Conservation (phyloP, 768 basidiomycete genomes). For the Trametes elegans region DNA sequence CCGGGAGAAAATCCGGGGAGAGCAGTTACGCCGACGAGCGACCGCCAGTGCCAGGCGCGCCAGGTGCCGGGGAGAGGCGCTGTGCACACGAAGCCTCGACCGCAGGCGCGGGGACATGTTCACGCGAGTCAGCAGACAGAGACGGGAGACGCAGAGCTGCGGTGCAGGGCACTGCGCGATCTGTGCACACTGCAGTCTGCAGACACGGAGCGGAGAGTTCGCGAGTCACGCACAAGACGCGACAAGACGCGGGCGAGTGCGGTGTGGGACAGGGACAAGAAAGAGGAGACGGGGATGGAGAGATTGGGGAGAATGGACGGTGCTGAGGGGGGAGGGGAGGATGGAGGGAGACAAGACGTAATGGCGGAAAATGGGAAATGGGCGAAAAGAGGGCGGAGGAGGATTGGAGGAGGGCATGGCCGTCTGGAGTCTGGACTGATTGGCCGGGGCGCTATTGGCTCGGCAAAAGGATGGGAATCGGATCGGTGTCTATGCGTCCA, state of each 20-base stretch:
- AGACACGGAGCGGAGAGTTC: background rate
- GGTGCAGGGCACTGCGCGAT: background rate
- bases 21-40: conserved; percentile 13
- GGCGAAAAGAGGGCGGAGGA: background rate
- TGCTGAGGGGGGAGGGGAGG: background rate
- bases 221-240: background rate
- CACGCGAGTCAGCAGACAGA: background rate
- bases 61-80: background rate
- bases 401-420: conserved; percentile 11
- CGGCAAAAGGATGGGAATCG: conserved; percentile 19
- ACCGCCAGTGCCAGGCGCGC: background rate
- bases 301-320: background rate
- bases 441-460: conserved; percentile 17
- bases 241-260: background rate
- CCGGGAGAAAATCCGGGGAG: conserved; percentile 19
- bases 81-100: background rate
- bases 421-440: conserved; percentile 17
- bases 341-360: conserved; percentile 12
- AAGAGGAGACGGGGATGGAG: background rate
- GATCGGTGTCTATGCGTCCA: conserved; percentile 21
- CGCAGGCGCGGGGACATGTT: background rate
- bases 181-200: too few species aligned
- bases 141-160: background rate
- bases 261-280: background rate
- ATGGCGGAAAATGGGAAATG: conserved; percentile 1